Conservation (phyloP, 768 basidiomycete genomes). For the Russula ochroleuca region DNA sequence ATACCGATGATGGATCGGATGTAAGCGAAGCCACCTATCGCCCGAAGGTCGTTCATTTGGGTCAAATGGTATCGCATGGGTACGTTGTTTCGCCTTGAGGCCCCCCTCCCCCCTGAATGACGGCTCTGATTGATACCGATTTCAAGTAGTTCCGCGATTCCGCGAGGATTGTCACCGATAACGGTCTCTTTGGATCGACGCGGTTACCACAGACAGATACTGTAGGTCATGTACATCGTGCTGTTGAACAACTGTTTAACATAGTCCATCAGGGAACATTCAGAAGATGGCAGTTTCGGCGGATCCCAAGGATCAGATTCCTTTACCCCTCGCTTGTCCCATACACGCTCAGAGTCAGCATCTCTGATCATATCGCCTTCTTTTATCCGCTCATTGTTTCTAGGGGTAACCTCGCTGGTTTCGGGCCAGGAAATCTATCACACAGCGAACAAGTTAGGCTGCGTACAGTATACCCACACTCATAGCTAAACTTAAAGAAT, state of each 20-base stretch:
- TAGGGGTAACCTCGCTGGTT: constrained; percentile 7
- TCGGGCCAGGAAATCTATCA: constrained; percentile 7
- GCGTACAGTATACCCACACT: constrained; percentile 21
- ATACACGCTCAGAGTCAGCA: constrained; percentile 17
- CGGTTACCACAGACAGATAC: constrained; percentile 19
- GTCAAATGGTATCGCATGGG: constrained; percentile 19
- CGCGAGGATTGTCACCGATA: constrained; percentile 19
- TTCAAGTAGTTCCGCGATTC: constrained; percentile 3
- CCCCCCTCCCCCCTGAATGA: background rate
- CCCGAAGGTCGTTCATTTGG: constrained; percentile 27
- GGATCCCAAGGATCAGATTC: constrained; percentile 20
- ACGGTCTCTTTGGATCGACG: constrained; percentile 25
- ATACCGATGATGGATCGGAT: constrained; percentile 18
- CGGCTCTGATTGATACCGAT: constrained; percentile 2
- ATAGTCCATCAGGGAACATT: constrained; percentile 13
- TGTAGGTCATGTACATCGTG: constrained; percentile 4
- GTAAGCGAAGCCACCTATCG: constrained; percentile 15
- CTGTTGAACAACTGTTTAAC: background rate
- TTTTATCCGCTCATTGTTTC: constrained; percentile 3
- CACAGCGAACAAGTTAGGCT: constrained; percentile 6
- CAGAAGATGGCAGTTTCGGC: constrained; percentile 18
- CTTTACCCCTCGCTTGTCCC: constrained; percentile 7
- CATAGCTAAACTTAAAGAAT: background rate
- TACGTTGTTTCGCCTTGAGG: background rate
- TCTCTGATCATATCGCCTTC: background rate